A percentile compares a stretch with the other conserved stretches of the same genome.
Evolutionary conservation across 768 basidiomycete species (phyloP).

Genomic region (Suillus bovinus): DNA sequence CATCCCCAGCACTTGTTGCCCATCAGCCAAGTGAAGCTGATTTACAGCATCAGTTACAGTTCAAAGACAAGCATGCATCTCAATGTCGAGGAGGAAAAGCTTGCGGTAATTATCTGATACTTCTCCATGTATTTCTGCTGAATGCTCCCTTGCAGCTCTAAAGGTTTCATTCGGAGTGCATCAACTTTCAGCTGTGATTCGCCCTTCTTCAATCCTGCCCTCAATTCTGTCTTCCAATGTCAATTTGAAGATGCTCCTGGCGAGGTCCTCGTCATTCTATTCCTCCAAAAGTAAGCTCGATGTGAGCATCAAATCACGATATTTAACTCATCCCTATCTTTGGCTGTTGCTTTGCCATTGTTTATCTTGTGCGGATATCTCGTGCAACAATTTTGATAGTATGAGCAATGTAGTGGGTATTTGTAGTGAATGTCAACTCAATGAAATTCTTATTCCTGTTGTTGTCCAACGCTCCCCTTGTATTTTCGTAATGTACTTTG

Average conservation of each 20-base stretch:
- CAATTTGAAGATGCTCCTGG: constrained; percentile 1
- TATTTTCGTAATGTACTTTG: no score
- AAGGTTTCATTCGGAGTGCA: not conserved
- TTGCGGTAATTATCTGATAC: not conserved
- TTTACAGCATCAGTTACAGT: not conserved
- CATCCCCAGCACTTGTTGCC: not conserved
- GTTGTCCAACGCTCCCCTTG: no score
- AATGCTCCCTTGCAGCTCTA: not conserved
- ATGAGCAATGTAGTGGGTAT: not conserved
- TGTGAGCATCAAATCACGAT: not conserved
- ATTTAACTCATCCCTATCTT: not conserved
- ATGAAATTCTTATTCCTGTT: not conserved
- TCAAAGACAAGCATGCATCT: not conserved
- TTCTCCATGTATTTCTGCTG: not conserved
- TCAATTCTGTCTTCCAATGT: not conserved
- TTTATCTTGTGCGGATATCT: not conserved
- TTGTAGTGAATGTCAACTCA: not conserved
- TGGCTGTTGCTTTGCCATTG: not conserved
- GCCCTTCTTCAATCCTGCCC: not conserved
- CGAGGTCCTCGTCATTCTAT: not conserved
- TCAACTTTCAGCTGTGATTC: not conserved
- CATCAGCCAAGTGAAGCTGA: not conserved
- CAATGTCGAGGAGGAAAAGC: not conserved
- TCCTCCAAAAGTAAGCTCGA: not conserved
- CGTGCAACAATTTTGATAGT: not conserved